A percentile compares a stretch with the other conserved stretches of the same genome.
Evolutionary conservation across 768 basidiomycete species (phyloP).

Genomic region (Leccinellum albellum): DNA sequence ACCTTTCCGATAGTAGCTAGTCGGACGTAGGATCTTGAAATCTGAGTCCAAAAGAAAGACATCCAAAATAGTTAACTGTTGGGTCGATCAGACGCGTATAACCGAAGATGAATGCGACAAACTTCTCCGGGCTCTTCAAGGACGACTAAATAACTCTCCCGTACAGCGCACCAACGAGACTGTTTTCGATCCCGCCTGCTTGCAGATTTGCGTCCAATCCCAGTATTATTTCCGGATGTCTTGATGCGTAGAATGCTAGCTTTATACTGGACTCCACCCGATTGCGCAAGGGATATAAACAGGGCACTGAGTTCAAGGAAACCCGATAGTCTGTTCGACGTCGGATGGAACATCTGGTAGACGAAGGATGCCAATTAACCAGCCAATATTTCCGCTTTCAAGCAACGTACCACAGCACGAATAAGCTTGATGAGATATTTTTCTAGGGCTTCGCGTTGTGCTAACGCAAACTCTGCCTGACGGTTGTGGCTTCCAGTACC

Average conservation of each 20-base stretch:
- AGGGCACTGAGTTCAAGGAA: constrained; percentile 93
- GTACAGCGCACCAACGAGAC: constrained; percentile 84
- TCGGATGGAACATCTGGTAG: constrained; percentile 89
- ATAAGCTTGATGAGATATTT: constrained; percentile 86
- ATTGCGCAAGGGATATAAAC: constrained; percentile 72
- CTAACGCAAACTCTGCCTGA: constrained; percentile 72
- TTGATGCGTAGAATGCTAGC: constrained; percentile 76
- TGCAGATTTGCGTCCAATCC: constrained; percentile 64
- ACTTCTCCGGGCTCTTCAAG: constrained; percentile 87
- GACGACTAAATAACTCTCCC: constrained; percentile 88
- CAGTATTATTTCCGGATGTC: constrained; percentile 43
- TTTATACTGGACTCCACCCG: constrained; percentile 87
- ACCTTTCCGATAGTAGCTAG: constrained; percentile 83
- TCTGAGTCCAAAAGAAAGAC: constrained; percentile 89
- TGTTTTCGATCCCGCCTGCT: constrained; percentile 58
- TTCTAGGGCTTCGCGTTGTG: constrained; percentile 81
- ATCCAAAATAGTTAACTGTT: constrained; percentile 81
- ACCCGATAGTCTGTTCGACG: constrained; percentile 81
- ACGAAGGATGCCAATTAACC: not conserved
- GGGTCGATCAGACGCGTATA: not conserved
- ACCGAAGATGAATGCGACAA: constrained; percentile 16
- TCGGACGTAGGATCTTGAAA: constrained; percentile 88
- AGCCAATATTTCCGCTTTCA: not conserved
- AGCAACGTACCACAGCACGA: constrained; percentile 71
- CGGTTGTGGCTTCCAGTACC: constrained; percentile 49